A percentile compares a stretch with the other conserved stretches of the same genome.
Evolutionary conservation across 2,329 filamentous ascomycete species (phyloP).

Genomic region (Drechslerella stenobrocha): DNA sequence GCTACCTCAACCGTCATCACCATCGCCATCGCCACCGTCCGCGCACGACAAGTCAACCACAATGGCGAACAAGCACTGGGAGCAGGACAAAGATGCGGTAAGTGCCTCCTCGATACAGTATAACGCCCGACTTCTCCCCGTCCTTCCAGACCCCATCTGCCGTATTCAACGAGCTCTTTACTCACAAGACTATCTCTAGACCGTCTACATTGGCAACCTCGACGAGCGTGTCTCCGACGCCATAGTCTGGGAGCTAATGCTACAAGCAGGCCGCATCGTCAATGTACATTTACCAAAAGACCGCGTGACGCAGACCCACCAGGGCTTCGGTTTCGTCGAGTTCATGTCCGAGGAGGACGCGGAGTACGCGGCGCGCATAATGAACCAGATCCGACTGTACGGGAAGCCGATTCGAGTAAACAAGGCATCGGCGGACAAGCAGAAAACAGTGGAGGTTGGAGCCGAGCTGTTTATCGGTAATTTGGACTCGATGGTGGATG

Average conservation of each 20-base stretch:
- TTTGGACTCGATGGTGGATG: slow-evolving; percentile 88
- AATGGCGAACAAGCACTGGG: slow-evolving; percentile 65
- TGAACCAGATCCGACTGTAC: slow-evolving; percentile 92
- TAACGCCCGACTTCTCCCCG: slow-evolving; percentile 17
- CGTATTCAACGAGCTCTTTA: neutral
- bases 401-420: slow-evolving; percentile 96
- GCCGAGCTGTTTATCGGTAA: slow-evolving; percentile 97
- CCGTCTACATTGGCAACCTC: slow-evolving; percentile 96
- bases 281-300: slow-evolving; percentile 99
- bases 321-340: slow-evolving; percentile 98
- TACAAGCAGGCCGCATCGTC: slow-evolving; percentile 93
- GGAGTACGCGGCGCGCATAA: slow-evolving; percentile 92
- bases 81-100: slow-evolving; percentile 54
- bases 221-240: slow-evolving; percentile 92
- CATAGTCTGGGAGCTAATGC: slow-evolving; percentile 95
- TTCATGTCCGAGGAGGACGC: slow-evolving; percentile 94
- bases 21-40: neutral
- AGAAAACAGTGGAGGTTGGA: slow-evolving; percentile 88
- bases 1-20: neutral
- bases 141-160: slow-evolving; percentile 24
- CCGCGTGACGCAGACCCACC: slow-evolving; percentile 92
- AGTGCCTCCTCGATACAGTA: slow-evolving; percentile 15
- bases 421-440: slow-evolving; percentile 90
- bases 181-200: slow-evolving; percentile 55
- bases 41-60: neutral